Conservation (phyloP, 345 rosid species). For the Sonneratia caseolaris region DNA sequence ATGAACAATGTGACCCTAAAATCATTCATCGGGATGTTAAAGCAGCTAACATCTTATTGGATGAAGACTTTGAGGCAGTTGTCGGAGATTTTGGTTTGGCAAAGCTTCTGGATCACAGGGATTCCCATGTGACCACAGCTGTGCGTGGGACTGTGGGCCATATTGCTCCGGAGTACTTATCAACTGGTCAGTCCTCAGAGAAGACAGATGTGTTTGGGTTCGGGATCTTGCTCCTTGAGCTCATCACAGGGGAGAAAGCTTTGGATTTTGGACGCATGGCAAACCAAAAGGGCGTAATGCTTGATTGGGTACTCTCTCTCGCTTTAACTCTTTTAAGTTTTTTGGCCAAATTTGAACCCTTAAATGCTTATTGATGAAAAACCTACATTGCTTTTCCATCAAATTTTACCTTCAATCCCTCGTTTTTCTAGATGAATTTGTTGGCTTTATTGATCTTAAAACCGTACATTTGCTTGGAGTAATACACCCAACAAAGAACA, state of each 20-base stretch:
- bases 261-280: slow-evolving; percentile 81
- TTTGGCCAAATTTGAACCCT: slow-evolving; percentile 1
- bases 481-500: no score
- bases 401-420: no score
- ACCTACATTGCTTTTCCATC: no score
- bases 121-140: slow-evolving; percentile 88
- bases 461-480: no score
- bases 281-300: slow-evolving; percentile 89
- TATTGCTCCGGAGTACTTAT: slow-evolving; percentile 89
- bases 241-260: slow-evolving; percentile 84
- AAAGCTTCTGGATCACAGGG: slow-evolving; percentile 90
- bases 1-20: slow-evolving; percentile 91
- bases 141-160: slow-evolving; percentile 95
- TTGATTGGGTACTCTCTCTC: slow-evolving; percentile 61
- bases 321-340: no score
- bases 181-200: slow-evolving; percentile 88
- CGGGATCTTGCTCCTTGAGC: slow-evolving; percentile 89
- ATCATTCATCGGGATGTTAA: slow-evolving; percentile 94
- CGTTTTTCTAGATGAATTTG: no score
- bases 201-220: slow-evolving; percentile 93
- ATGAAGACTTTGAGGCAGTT: slow-evolving; percentile 88
- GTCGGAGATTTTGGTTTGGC: slow-evolving; percentile 99
- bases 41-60: slow-evolving; percentile 88
- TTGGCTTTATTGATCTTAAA: no score
- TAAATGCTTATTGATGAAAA: background rate